Base-by-base conservation (phyloP, 805 yeast species). In the Starmerella vaccinii region DNA sequence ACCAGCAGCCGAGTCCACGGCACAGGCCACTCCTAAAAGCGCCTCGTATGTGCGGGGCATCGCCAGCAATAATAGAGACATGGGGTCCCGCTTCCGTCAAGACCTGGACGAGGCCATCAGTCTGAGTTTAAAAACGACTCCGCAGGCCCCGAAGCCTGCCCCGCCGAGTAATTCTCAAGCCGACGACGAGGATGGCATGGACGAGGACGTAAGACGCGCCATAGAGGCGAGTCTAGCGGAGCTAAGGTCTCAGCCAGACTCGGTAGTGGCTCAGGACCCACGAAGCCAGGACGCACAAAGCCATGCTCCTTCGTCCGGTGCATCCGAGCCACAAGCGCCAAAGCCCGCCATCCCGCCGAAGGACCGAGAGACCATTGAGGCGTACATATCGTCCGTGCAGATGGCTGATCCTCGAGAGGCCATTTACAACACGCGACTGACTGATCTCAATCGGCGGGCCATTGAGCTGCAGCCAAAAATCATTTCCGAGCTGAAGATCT, bases 161-260 rank as follows among this genome's bases (percentile, higher is more conserved):
- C 61, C 71, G 12, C 63, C 68, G 1, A 63, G 59, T 22, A 21
- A 29, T 18, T 5, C 45, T 58, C 5, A 29, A 33, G 50, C 23
- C n/a, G 49, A 37, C 18, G 54, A 49, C 2, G 69, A 65, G 15
- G 84, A 78, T 2, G 87, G 83, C 18, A 84, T 82, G 16, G 95
- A 88, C 61, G 90, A 82, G 34, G 95, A 87, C 33, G 76, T 90
- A 80, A 84, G 80, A 63, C 95, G 92, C 0, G 98, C 97, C 0
- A 90, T 92, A 51, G 95, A 84, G 15, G 95, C 95, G 0, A 86
- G 95, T 65, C 71, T 92, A 54, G 74, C 74, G 48, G 97, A 89
- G 52, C 73, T 83, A 63, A 77, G 57, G 40, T 15, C 15, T 40
- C 32, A 16, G 26, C 41, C 18, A 26, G 21, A 30, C 15, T 32